Evolutionary conservation across 192 early-diverging fungal species (phyloP).

Genomic region (Backusella mclennaniae): DNA sequence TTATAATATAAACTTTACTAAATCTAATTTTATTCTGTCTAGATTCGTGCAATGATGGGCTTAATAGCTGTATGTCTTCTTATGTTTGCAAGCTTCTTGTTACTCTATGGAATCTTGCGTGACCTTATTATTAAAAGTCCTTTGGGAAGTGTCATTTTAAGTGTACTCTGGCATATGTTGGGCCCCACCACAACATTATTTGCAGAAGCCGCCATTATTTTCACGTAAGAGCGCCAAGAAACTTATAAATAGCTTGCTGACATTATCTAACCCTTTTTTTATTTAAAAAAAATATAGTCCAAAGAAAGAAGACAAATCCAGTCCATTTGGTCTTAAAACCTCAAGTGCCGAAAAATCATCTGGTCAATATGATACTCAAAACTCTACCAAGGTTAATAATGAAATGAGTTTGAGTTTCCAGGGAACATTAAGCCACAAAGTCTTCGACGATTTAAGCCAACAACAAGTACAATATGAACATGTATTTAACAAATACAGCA

Average conservation of each 20-base stretch:
- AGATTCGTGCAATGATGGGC: constrained; percentile 22
- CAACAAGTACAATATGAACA: background rate
- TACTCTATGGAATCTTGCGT: constrained; percentile 36
- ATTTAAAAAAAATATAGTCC: constrained; percentile 11
- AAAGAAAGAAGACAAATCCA: background rate
- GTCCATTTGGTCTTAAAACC: constrained; percentile 9
- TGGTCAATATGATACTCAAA: background rate
- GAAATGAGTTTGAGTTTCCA: constrained; percentile 3
- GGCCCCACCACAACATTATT: constrained; percentile 17
- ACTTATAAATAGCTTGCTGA: background rate
- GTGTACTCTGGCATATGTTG: constrained; percentile 27
- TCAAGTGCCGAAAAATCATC: constrained; percentile 11
- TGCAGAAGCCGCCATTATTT: constrained; percentile 26
- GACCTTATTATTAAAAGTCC: constrained; percentile 17
- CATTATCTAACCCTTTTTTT: background rate
- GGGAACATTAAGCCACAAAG: constrained; percentile 14
- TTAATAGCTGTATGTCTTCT: constrained; percentile 22
- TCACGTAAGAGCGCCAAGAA: constrained; percentile 14
- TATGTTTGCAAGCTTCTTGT: constrained; percentile 25
- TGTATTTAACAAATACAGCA: background rate
- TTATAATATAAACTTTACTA: background rate
- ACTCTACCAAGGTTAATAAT: background rate
- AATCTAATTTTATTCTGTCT: background rate
- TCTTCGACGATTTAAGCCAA: constrained; percentile 13
- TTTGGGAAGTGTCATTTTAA: constrained; percentile 15